Conservation (phyloP, 2,329 filamentous ascomycete species). For the Epichloe festucae region DNA sequence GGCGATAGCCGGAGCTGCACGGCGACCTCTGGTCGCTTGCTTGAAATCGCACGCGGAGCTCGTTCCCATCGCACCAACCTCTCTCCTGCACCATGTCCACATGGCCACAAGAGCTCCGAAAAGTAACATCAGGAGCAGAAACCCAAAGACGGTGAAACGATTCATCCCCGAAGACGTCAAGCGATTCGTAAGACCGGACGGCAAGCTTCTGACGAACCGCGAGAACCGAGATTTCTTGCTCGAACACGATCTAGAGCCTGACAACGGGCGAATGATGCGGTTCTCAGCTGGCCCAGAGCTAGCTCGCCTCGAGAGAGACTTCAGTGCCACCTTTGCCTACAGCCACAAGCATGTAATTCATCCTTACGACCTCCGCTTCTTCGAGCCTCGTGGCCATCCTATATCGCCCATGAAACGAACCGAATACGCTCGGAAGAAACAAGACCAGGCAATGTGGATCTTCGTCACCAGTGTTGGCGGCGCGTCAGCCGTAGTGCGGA, state of each 20-base stretch:
- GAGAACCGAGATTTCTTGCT: conserved; percentile 17
- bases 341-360: conserved; percentile 19
- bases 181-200: conserved; percentile 11
- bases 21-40: conserved; percentile 1
- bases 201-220: conserved; percentile 17
- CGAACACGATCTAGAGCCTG: conserved; percentile 12
- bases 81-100: neutral
- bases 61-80: neutral
- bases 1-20: conserved; percentile 12
- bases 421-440: conserved; percentile 15
- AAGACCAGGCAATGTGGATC: conserved; percentile 21
- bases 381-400: conserved; percentile 21
- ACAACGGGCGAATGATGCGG: conserved; percentile 11
- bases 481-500: conserved; percentile 14
- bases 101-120: neutral
- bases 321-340: conserved; percentile 14
- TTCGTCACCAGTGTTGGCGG: conserved; percentile 10
- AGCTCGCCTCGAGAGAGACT: conserved; percentile 7
- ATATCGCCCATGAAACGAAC: conserved; percentile 13
- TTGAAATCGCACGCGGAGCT: neutral
- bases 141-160: conserved; percentile 4
- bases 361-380: conserved; percentile 19
- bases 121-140: neutral
- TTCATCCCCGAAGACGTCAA: conserved; percentile 12
- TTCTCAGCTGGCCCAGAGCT: conserved; percentile 6